A percentile compares a stretch with the other conserved stretches of the same genome.
These are phyloP conservation scores for Sporothrix phasma DNA, from an alignment of 2,329 filamentous ascomycete species.

Conservation along the genomic window DNA sequence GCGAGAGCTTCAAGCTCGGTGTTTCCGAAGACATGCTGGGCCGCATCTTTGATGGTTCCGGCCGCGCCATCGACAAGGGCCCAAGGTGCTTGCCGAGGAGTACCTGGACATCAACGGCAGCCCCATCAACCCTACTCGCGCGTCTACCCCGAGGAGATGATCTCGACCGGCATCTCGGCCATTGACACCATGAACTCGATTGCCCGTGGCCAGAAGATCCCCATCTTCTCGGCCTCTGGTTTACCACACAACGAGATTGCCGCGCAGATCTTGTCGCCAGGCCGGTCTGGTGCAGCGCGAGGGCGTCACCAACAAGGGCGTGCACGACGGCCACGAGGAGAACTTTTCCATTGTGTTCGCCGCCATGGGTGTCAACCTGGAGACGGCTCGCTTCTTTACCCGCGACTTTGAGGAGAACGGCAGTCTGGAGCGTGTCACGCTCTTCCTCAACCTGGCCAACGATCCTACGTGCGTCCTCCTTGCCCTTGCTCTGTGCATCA, in stretches of 20 bases:
- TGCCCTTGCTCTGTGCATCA: not conserved
- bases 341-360: slow-evolving; percentile 99
- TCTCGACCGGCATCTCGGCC: slow-evolving; percentile 96
- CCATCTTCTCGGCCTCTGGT: slow-evolving; percentile 97
- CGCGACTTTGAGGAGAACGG: slow-evolving; percentile 98
- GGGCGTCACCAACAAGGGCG: slow-evolving; percentile 78
- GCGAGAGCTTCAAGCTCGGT: slow-evolving; percentile 93
- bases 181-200: slow-evolving; percentile 99
- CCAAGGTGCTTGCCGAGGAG: slow-evolving; percentile 94
- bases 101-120: slow-evolving; percentile 98
- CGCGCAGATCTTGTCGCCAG: slow-evolving; percentile 95
- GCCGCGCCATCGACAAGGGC: slow-evolving; percentile 96
- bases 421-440: slow-evolving; percentile 89
- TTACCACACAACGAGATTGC: slow-evolving; percentile 99
- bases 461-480: slow-evolving; percentile 74
- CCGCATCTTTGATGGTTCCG: slow-evolving; percentile 96
- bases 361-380: slow-evolving; percentile 99
- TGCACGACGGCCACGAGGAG: slow-evolving; percentile 94
- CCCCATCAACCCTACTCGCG: slow-evolving; percentile 95
- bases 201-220: slow-evolving; percentile 97
- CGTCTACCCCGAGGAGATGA: slow-evolving; percentile 99
- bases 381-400: slow-evolving; percentile 97
- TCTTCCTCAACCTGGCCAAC: slow-evolving; percentile 98
- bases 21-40: slow-evolving; percentile 99
- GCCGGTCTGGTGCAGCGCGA: slow-evolving; percentile 77